Base-by-base conservation (phyloP, 805 yeast genomes). In the Lachancea sp. region DNA sequence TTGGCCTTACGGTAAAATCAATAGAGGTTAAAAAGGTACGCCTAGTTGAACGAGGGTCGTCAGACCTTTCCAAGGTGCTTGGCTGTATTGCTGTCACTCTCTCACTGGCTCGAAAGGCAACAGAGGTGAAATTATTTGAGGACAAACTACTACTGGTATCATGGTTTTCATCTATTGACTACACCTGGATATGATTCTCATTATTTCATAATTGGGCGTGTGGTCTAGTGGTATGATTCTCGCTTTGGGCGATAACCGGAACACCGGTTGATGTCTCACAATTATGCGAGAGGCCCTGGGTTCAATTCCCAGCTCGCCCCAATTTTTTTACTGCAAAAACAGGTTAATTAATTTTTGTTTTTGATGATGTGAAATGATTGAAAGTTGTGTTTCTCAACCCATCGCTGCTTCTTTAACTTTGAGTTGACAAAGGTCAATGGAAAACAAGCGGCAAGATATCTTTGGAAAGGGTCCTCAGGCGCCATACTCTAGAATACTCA, bases 231-330 rank as follows among this genome's bases (percentile, higher is more conserved):
- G 67, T 62, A 62, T 61, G 66, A 61, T 62, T 62, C 66, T 61
- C 65, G 65, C 65, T 62, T 62, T 62, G 65, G 65, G 65, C 52
- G 51, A 51, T 47, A 46, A 44, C 38, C 40, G 47, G 36, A 27
- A 19, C 33, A 42, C 38, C 32, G 22, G 15, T 3, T 22, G 34
- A 40, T 41, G 16, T 57, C 31, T 27, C 34, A 38, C 46, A 43
- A 55, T 54, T 52, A 58, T 74, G 77, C 74, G 77, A 72, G 77
- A 73, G 77, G 78, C 76, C 78, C 78, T 70, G 78, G 78, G 77
- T 73, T 73, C 77, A 72, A 73, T 72, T 73, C 77, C 77, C 78
- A 70, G 77, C 61, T 55, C 62, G 68, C 66, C 67, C 68, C 67
- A 22, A 6, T 22, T 22, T 22, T 25, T 52, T 11, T 15, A 32